Evolutionary conservation across 768 basidiomycete species (phyloP).

Genomic region (Boletus vinaceobasis): DNA sequence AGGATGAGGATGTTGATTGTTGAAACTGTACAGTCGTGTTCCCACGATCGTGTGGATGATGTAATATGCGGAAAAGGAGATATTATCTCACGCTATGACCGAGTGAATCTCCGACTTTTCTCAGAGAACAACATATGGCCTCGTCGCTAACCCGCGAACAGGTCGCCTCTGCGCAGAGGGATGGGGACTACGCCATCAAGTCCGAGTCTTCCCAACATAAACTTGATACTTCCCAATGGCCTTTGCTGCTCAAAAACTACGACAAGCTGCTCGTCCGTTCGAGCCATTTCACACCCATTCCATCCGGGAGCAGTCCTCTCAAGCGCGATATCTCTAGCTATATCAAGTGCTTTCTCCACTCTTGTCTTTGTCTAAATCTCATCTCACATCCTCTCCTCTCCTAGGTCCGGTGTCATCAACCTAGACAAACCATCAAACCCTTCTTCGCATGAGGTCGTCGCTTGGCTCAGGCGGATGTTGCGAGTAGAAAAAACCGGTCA

Average conservation of each 20-base stretch:
- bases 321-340: constrained; percentile 92
- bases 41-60: constrained; percentile 14
- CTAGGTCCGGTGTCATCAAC: constrained; percentile 97
- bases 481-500: constrained; percentile 98
- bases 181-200: constrained; percentile 79
- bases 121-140: constrained; percentile 14
- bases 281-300: constrained; percentile 97
- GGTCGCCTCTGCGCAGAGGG: constrained; percentile 69
- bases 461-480: constrained; percentile 96
- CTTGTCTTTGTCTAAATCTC: neutral
- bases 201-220: constrained; percentile 69
- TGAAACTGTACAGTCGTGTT: constrained; percentile 52
- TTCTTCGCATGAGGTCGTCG: constrained; percentile 98
- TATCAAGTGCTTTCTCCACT: constrained; percentile 62
- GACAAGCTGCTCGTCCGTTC: constrained; percentile 94
- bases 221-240: constrained; percentile 97
- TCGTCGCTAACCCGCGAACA: constrained; percentile 55
- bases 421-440: constrained; percentile 99
- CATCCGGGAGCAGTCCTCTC: constrained; percentile 87
- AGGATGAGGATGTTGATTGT: constrained; percentile 12
- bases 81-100: constrained; percentile 4
- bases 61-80: constrained; percentile 13
- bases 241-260: constrained; percentile 96
- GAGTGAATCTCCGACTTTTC: constrained; percentile 16
- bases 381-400: constrained; percentile 1